Conservation (phyloP, 768 basidiomycete species). For the Phylloporus scabripes region DNA sequence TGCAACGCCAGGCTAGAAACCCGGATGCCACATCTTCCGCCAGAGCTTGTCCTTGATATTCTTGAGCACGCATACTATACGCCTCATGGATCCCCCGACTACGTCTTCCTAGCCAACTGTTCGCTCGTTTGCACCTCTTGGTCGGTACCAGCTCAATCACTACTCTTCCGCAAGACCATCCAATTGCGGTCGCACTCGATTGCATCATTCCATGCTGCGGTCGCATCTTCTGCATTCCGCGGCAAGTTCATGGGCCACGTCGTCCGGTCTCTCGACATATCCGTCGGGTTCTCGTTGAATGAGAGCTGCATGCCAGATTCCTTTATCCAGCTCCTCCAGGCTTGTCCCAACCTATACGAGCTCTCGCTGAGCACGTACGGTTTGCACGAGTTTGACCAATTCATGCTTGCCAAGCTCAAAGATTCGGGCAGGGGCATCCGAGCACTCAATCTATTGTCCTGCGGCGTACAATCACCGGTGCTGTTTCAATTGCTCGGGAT, state of each 20-base stretch:
- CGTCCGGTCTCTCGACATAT: constrained; percentile 22
- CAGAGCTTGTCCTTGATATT: constrained; percentile 15
- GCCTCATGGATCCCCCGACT: constrained; percentile 10
- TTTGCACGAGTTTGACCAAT: constrained; percentile 27
- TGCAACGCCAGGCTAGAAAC: background rate
- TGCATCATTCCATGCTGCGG: constrained; percentile 13
- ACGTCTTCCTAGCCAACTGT: constrained; percentile 15
- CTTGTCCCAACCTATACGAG: constrained; percentile 33
- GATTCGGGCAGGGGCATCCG: constrained; percentile 24
- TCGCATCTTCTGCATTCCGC: constrained; percentile 12
- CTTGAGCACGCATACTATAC: constrained; percentile 26
- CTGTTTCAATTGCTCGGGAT: constrained; percentile 38
- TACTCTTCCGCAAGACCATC: constrained; percentile 24
- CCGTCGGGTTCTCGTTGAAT: constrained; percentile 6
- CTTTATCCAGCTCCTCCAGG: constrained; percentile 18
- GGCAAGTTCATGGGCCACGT: constrained; percentile 12
- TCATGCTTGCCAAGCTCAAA: constrained; percentile 23
- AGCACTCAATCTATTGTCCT: constrained; percentile 30
- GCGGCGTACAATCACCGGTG: constrained; percentile 40
- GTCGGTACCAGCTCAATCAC: constrained; percentile 25
- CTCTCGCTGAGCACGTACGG: constrained; percentile 23
- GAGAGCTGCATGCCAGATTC: background rate
- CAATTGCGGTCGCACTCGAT: constrained; percentile 1
- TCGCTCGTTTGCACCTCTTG: constrained; percentile 26
- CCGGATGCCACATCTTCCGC: background rate